Percentiles rank a stretch among this genome's conserved stretches.
Evolutionary conservation across 2,329 filamentous ascomycete genomes (phyloP).

Genomic region (Pseudocercospora pini-densiflorae): DNA sequence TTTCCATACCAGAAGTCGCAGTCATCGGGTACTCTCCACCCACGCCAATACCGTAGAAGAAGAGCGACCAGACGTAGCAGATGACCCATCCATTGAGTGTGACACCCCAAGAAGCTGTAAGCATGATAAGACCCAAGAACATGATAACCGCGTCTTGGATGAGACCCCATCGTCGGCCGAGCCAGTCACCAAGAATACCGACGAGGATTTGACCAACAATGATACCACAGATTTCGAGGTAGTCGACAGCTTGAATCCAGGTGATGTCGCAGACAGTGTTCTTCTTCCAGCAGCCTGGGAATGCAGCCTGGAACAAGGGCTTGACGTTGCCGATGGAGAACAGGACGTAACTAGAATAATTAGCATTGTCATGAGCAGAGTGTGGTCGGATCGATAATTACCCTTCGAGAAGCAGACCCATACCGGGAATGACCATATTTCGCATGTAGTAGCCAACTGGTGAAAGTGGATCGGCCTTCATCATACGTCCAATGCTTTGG

Average conservation of each 20-base stretch:
- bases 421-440: conserved; percentile 90
- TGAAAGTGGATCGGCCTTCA: conserved; percentile 83
- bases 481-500: conserved; percentile 71
- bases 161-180: conserved; percentile 91
- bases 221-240: conserved; percentile 92
- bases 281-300: conserved; percentile 74
- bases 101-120: conserved; percentile 87
- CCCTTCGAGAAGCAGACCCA: conserved; percentile 88
- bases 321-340: conserved; percentile 96
- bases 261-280: conserved; percentile 70
- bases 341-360: conserved; percentile 72
- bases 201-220: conserved; percentile 91
- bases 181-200: conserved; percentile 77
- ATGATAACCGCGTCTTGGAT: conserved; percentile 96
- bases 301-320: conserved; percentile 77
- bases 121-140: conserved; percentile 89
- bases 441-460: conserved; percentile 85
- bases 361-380: not conserved
- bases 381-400: conserved; percentile 40
- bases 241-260: conserved; percentile 84
- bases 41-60: conserved; percentile 78
- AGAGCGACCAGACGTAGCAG: conserved; percentile 92
- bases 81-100: conserved; percentile 94
- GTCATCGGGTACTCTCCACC: conserved; percentile 97
- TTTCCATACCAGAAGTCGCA: conserved; percentile 82